Base-by-base conservation (phyloP, 2,329 filamentous ascomycete species). In the Sporothrix luriei region DNA sequence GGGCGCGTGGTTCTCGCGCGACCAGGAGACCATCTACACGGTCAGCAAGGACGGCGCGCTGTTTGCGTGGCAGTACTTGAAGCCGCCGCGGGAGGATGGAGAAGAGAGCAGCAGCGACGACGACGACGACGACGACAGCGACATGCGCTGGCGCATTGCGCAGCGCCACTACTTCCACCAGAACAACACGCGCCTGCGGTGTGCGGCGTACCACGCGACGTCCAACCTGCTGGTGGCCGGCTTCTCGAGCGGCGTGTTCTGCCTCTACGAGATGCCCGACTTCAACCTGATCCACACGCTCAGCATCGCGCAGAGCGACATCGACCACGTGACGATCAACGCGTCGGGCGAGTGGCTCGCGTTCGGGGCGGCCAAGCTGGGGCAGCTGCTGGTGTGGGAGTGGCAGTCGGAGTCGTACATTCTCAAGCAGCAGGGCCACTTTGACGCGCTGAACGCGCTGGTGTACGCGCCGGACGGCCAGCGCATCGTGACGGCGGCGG, bases 321-420 rank as follows among this genome's bases (percentile, higher is more conserved):
- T 99, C 72, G 94, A 98, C 77, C 93, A 91, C 75, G 92, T 98
- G 69, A 92, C 93, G 0, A 93, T 97, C 77, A 99, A 98, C 81
- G 91, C 92, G 78, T 92, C 90, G 43, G 95, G 95, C 67, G 94
- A 98, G 81, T 99, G 95, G 95, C 83, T 99, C 26, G 96, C 96
- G 0, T 97, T 99, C 78, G 95, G 94, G 16, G 95, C 96, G 0
- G 97, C 95, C 1, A 96, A 96, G 76, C 85, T 97, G 5, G 96
- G 96, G 0, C 95, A 99, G 78, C 84, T 99, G n/a, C 82, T 99
- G 4, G 95, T 99, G 4, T 99, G 95, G 95, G 95, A 99, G 79
- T 99, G 96, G 94, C 94, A 98, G 78, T 99, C 95, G 0, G 96
- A 99, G 79, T 98, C 94, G 6, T 99, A 99, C 79, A 96, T 99